A percentile compares a stretch with the other conserved stretches of the same genome.
Conservation (phyloP, 441 rosid species). For the Syzygium syzygioides region DNA sequence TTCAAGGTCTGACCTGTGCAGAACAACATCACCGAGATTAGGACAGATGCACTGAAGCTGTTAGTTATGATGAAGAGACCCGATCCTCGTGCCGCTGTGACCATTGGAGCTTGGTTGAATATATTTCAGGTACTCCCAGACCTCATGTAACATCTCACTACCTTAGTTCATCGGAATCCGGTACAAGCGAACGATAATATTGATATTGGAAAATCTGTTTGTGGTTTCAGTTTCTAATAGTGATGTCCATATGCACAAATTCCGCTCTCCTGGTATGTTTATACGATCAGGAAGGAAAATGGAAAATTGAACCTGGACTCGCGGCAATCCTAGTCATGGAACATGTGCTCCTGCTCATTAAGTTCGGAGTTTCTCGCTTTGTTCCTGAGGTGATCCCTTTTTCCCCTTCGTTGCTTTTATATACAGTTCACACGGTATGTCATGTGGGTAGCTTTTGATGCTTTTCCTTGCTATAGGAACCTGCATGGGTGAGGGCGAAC, state of each 20-base stretch:
- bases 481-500: constrained; percentile 87
- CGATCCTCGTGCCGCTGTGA: constrained; percentile 73
- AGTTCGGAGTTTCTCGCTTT: constrained; percentile 75
- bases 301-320: constrained; percentile 92
- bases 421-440: not conserved
- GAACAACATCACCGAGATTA: constrained; percentile 78
- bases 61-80: constrained; percentile 72
- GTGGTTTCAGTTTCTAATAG: constrained; percentile 58
- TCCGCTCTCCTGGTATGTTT: constrained; percentile 82
- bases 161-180: not conserved
- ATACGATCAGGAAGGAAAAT: constrained; percentile 80
- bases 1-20: constrained; percentile 20
- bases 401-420: not conserved
- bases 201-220: not conserved
- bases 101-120: constrained; percentile 92
- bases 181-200: not conserved
- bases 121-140: constrained; percentile 71
- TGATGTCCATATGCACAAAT: constrained; percentile 93
- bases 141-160: not conserved
- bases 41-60: constrained; percentile 84
- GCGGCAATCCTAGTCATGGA: constrained; percentile 84
- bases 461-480: constrained; percentile 43
- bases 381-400: constrained; percentile 57
- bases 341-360: constrained; percentile 64
- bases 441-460: not conserved